A percentile compares a stretch with the other conserved stretches of the same genome.
These are phyloP conservation scores for Oenanthe javanica DNA, from an alignment of 140 eudicot genomes.

Conservation along the genomic window DNA sequence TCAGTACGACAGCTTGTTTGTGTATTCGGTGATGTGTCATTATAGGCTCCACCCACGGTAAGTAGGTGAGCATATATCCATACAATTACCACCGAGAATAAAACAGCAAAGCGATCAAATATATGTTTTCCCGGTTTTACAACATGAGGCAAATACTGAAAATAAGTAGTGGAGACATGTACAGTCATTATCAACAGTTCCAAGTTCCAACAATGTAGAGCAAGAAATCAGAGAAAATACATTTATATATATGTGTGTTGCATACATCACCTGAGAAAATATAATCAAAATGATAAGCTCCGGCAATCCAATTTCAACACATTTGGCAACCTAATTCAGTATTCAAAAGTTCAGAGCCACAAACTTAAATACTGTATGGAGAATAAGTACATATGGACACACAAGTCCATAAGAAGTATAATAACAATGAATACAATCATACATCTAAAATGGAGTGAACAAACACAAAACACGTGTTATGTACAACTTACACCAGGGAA, in stretches of 20 bases:
- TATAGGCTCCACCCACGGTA: slow-evolving; percentile 85
- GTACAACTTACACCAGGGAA: slow-evolving; percentile 6
- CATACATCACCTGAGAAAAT: neutral
- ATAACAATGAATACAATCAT: too few species aligned
- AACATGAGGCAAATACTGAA: slow-evolving; percentile 61
- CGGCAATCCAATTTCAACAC: neutral
- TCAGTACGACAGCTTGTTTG: slow-evolving; percentile 89
- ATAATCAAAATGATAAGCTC: neutral
- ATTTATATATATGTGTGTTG: neutral
- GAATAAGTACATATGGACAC: neutral
- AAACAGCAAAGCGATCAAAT: slow-evolving; percentile 86
- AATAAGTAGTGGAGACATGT: neutral
- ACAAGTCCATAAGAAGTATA: neutral
- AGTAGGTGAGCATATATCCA: slow-evolving; percentile 90
- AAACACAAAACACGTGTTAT: neutral
- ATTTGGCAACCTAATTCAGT: slow-evolving; percentile 1
- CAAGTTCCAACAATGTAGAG: neutral
- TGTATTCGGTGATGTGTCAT: slow-evolving; percentile 45
- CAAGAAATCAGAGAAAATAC: neutral
- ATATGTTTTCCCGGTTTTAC: slow-evolving; percentile 62
- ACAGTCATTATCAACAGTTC: neutral
- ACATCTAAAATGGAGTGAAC: neutral
- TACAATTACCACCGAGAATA: slow-evolving; percentile 75
- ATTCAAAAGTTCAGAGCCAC: neutral
- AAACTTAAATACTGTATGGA: neutral